Conservation (phyloP, 2,329 filamentous ascomycete species). For the Claviceps capensis region DNA sequence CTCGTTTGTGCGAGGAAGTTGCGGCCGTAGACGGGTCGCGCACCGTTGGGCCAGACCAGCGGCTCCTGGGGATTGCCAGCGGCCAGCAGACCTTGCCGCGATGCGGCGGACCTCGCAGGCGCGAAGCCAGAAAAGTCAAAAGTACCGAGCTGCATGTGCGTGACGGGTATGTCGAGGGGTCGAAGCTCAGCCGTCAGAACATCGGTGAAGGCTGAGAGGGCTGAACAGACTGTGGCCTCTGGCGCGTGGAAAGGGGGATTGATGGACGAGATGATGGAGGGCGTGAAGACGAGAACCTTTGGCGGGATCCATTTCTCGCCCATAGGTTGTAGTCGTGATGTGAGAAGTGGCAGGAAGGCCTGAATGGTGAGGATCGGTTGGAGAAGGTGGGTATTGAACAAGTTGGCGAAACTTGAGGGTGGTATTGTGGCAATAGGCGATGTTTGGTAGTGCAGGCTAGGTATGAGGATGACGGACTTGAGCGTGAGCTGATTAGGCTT, state of each 20-base stretch:
- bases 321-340: conserved; percentile 41
- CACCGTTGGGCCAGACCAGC: conserved; percentile 49
- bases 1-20: conserved; percentile 44
- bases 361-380: conserved; percentile 82
- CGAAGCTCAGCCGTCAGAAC: conserved; percentile 68
- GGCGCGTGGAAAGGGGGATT: conserved; percentile 70
- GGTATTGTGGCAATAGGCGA: conserved; percentile 77
- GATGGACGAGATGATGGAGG: conserved; percentile 67
- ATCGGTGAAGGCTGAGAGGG: conserved; percentile 73
- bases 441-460: conserved; percentile 65
- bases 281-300: conserved; percentile 65
- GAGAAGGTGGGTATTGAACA: conserved; percentile 82
- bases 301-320: conserved; percentile 39
- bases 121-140: conserved; percentile 68
- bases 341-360: conserved; percentile 72
- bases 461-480: conserved; percentile 70
- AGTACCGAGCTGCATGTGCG: conserved; percentile 80
- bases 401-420: conserved; percentile 72
- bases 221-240: conserved; percentile 74
- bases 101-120: conserved; percentile 25
- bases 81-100: conserved; percentile 23
- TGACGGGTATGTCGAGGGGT: conserved; percentile 63
- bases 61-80: conserved; percentile 31
- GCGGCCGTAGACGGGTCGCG: conserved; percentile 45
- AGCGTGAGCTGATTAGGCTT: conserved; percentile 64